A percentile compares a stretch with the other conserved stretches of the same genome.
Conservation (phyloP, 2,329 filamentous ascomycete genomes). For the Colletotrichum scovillei region DNA sequence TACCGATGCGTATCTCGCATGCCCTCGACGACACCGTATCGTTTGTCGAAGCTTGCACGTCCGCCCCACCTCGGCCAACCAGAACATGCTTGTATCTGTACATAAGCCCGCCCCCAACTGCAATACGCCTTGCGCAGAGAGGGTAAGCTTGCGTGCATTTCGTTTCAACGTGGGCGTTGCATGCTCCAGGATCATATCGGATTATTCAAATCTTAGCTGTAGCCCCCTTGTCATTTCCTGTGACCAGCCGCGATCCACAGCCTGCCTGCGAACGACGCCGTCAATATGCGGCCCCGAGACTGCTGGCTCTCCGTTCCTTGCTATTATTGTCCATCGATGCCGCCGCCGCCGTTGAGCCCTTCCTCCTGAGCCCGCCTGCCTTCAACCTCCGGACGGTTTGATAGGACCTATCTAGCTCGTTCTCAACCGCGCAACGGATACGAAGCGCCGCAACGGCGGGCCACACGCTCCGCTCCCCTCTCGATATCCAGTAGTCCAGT, state of each 20-base stretch:
- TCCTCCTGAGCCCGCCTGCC: slow-evolving; percentile 61
- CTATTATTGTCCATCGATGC: slow-evolving; percentile 26
- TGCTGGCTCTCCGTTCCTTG: slow-evolving; percentile 38
- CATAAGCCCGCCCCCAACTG: slow-evolving; percentile 10
- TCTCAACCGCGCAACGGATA: slow-evolving; percentile 86
- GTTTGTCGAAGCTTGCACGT: neutral
- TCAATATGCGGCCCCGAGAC: slow-evolving; percentile 34
- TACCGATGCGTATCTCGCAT: neutral
- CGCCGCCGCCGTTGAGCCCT: slow-evolving; percentile 45
- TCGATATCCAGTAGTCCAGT: slow-evolving; percentile 85
- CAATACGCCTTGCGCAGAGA: neutral
- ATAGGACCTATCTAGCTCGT: slow-evolving; percentile 88
- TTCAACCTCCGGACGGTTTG: slow-evolving; percentile 77
- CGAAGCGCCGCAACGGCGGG: slow-evolving; percentile 85
- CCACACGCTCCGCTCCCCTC: slow-evolving; percentile 91
- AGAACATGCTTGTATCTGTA: neutral
- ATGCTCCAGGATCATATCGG: neutral
- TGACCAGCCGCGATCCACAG: neutral
- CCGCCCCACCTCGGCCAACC: neutral
- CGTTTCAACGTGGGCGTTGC: neutral
- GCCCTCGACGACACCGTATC: neutral
- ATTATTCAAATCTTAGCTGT: neutral
- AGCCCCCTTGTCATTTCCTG: neutral
- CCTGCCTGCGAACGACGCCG: slow-evolving; percentile 1
- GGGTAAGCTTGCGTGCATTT: neutral